Percentiles rank a stretch among this genome's conserved stretches.
Evolutionary conservation across 2,329 filamentous ascomycete species (phyloP).

Genomic region (Colletotrichum lupini): DNA sequence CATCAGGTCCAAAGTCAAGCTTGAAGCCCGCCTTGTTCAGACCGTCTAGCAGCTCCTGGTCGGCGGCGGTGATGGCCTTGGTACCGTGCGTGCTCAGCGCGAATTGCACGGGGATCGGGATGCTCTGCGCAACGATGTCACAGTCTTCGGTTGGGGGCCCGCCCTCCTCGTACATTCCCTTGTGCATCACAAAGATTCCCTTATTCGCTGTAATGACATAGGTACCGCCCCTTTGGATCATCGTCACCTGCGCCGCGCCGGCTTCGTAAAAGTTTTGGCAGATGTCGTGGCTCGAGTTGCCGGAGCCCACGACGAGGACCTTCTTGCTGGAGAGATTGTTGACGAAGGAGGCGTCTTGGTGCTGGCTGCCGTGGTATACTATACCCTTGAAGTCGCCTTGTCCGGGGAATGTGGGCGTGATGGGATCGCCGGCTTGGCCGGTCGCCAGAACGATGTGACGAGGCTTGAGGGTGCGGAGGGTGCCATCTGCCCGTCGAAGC

Average conservation of each 20-base stretch:
- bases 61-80: conserved; percentile 50
- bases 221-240: conserved; percentile 76
- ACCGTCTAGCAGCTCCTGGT: conserved; percentile 52
- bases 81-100: conserved; percentile 67
- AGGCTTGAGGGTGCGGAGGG: conserved; percentile 66
- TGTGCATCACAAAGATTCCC: conserved; percentile 63
- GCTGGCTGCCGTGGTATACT: conserved; percentile 64
- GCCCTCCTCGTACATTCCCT: conserved; percentile 60
- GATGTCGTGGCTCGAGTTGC: conserved; percentile 77
- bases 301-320: conserved; percentile 74
- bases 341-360: conserved; percentile 34
- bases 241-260: conserved; percentile 71
- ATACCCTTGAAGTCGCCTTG: conserved; percentile 68
- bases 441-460: conserved; percentile 75
- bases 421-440: conserved; percentile 75
- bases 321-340: conserved; percentile 62
- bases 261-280: conserved; percentile 75
- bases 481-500: conserved; percentile 53
- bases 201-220: conserved; percentile 69
- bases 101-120: conserved; percentile 62
- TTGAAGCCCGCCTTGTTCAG: conserved; percentile 70
- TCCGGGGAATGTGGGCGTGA: conserved; percentile 66
- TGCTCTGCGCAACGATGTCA: conserved; percentile 69
- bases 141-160: conserved; percentile 73
- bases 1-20: conserved; percentile 67